Conservation (phyloP, 2,329 filamentous ascomycete species). For the Phoma sp. region DNA sequence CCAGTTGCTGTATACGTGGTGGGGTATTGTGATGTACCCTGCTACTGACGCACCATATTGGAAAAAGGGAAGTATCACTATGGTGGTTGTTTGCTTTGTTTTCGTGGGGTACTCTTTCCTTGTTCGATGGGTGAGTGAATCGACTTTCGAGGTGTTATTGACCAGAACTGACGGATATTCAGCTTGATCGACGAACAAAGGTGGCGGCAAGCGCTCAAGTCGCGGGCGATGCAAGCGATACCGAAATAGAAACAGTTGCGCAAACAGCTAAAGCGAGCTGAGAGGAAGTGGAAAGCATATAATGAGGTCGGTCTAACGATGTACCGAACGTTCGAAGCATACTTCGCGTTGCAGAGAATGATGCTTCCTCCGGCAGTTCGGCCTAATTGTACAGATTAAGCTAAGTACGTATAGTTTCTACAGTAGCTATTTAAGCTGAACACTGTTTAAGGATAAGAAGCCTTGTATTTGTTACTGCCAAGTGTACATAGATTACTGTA, state of each 20-base stretch:
- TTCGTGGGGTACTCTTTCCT: constrained; percentile 21
- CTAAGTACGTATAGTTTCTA: too few relatives aligned
- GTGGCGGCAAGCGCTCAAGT: background rate
- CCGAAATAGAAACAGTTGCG: background rate
- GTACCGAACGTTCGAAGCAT: too few relatives aligned
- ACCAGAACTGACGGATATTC: background rate
- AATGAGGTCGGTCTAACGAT: too few relatives aligned
- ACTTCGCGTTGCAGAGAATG: too few relatives aligned
- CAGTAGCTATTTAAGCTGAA: too few relatives aligned
- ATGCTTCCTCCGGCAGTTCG: too few relatives aligned
- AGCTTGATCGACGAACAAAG: background rate
- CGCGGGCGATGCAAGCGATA: background rate
- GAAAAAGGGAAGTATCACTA: constrained; percentile 47
- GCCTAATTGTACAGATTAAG: too few relatives aligned
- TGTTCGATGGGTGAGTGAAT: constrained; percentile 27
- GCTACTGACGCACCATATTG: constrained; percentile 54
- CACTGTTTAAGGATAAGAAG: too few relatives aligned
- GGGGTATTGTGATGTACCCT: constrained; percentile 55
- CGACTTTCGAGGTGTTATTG: too few relatives aligned
- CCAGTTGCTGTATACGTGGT: constrained; percentile 53
- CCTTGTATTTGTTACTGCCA: too few relatives aligned
- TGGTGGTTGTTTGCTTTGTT: constrained; percentile 38
- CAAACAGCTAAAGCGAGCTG: background rate
- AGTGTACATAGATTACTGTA: too few relatives aligned
- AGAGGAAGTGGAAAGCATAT: too few relatives aligned